These are phyloP conservation scores for Straminergon stramineum DNA, from an alignment of 225 moss, liverwort and hornwort genomes.

Conservation along the genomic window DNA sequence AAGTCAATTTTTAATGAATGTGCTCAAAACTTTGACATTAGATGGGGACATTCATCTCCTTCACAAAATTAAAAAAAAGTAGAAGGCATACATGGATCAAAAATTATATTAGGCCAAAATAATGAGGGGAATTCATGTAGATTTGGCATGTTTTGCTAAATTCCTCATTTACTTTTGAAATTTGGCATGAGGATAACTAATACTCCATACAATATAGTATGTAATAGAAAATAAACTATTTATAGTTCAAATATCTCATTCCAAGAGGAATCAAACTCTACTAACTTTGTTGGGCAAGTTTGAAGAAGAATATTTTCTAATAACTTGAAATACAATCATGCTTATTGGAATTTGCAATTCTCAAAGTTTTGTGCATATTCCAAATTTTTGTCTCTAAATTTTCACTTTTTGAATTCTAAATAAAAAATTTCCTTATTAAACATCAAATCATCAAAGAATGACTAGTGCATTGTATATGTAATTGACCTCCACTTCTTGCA, in stretches of 20 bases:
- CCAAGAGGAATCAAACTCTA: neutral
- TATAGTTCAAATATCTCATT: neutral
- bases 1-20: neutral
- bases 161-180: neutral
- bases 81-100: accelerated
- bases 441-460: neutral
- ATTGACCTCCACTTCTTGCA: neutral
- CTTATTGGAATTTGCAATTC: neutral
- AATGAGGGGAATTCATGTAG: accelerated
- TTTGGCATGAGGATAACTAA: neutral
- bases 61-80: neutral
- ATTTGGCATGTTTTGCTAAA: neutral
- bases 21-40: neutral
- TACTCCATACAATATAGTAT: too few species aligned
- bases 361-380: neutral
- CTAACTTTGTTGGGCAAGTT: accelerated
- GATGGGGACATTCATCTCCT: neutral
- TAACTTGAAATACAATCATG: neutral
- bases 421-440: neutral
- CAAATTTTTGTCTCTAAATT: neutral
- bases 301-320: neutral
- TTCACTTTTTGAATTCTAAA: neutral
- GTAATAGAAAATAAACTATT: neutral
- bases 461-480: neutral
- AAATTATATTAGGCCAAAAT: neutral